Evolutionary conservation across 768 basidiomycete species (phyloP).

Genomic region (Naganishia antarctica): DNA sequence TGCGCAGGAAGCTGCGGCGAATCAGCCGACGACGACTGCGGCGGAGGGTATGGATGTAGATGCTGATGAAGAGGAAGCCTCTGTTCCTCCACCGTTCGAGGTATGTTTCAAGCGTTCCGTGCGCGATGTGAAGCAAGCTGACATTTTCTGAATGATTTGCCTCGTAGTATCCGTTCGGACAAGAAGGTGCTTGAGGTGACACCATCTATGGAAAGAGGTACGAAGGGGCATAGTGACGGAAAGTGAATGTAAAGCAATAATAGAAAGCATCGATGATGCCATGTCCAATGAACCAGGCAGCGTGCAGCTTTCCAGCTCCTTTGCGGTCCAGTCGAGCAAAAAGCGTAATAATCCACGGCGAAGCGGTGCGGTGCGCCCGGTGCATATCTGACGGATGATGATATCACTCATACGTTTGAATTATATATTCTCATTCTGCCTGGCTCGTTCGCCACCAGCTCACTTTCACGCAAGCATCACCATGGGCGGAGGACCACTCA

Average conservation of each 20-base stretch:
- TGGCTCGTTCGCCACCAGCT: not conserved
- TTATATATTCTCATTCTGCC: not conserved
- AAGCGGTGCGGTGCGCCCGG: constrained; percentile 17
- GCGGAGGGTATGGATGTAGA: constrained; percentile 58
- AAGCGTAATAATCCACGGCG: not conserved
- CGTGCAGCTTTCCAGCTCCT: not conserved
- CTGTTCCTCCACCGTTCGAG: constrained; percentile 72
- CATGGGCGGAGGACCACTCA: constrained; percentile 19
- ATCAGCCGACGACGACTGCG: constrained; percentile 25
- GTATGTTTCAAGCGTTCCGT: constrained; percentile 53
- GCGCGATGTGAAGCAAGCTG: not conserved
- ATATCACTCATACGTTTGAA: no score
- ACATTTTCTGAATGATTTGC: not conserved
- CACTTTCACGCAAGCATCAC: not conserved
- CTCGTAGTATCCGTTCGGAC: constrained; percentile 21
- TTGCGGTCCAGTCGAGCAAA: no score
- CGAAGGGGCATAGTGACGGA: not conserved
- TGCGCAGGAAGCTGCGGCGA: constrained; percentile 45
- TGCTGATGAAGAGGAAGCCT: constrained; percentile 64
- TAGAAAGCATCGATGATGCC: not conserved
- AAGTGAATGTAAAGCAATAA: constrained; percentile 11
- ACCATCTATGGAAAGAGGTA: not conserved
- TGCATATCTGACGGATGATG: not conserved
- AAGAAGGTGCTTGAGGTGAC: constrained; percentile 14
- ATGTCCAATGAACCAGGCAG: not conserved